Base-by-base conservation (phyloP, 805 yeast species). In the Candida succiphila region DNA sequence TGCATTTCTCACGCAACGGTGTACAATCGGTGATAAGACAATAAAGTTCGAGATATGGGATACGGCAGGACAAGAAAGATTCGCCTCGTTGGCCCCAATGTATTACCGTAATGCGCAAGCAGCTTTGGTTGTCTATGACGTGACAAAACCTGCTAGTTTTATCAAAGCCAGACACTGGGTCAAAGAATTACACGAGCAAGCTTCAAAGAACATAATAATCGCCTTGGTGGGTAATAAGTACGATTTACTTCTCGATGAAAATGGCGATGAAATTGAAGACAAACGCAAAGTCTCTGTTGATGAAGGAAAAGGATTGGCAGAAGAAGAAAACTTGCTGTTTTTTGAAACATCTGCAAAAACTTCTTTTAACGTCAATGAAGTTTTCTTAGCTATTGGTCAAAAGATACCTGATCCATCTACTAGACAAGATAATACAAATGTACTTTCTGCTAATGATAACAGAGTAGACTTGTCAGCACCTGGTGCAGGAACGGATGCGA, bases 151-250 rank as follows among this genome's bases (percentile, higher is more conserved):
- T 3, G 92, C 94, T 12, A 81, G 94, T 17, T 89, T 89, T 48
- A 79, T 87, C 48, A 87, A 89, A 58, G 97, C 97, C 7, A 81
- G 96, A 48, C 96, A 89, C 60, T 89, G 98, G 98, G 95, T 89
- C 35, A 83, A 83, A 51, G 97, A 89, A 56, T 70, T 89, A 45
- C 94, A 86, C 52, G 95, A 88, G 45, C 97, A 88, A 60, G 96
- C 96, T 15, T 69, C 83, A n/a, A 83, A 84, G 42, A 88, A 81
- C 41, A 89, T 89, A 33, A 75, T 86, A 37, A 87, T 89, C 56
- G 97, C 97, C 3, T 67, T 89, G 25, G 95, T 88, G 20, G 98
- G 96, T 25, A 89, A 88, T 65, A 89, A 89, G 61, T 72, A 75
- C 38, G 98, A 89, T 58, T 63, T 89, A 41, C 72, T 78, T 12